Conservation (phyloP, 1,284 basidiomycete genomes). For the Apiotrichum mycotoxinovorans region DNA sequence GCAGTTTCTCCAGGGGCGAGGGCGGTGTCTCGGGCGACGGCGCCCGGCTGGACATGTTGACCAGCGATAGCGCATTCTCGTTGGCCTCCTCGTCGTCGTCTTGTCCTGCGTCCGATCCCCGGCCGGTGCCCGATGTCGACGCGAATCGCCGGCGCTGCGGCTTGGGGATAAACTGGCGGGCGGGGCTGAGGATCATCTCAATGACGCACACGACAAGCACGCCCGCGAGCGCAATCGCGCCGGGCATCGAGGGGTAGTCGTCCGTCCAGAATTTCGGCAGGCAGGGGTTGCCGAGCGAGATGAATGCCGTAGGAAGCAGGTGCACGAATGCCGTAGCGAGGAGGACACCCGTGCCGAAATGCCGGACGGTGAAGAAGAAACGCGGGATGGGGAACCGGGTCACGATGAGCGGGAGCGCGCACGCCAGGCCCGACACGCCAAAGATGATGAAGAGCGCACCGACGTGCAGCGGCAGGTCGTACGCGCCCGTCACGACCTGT, state of each 20-base stretch:
- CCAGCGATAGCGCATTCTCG: no score
- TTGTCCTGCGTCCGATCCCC: no score
- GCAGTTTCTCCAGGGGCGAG: no score
- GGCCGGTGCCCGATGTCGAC: background rate
- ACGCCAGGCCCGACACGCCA: constrained; percentile 3
- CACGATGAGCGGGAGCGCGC: background rate
- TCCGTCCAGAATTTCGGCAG: constrained; percentile 5
- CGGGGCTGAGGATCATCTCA: constrained; percentile 1
- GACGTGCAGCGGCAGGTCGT: constrained; percentile 1
- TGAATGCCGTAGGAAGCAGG: constrained; percentile 1
- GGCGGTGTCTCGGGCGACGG: no score
- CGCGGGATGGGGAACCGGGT: constrained; percentile 1
- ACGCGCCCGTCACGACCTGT: constrained; percentile 1
- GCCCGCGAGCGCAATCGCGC: constrained; percentile 2
- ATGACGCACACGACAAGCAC: background rate
- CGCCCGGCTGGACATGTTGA: no score
- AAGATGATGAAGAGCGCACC: constrained; percentile 6
- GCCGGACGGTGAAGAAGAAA: constrained; percentile 4
- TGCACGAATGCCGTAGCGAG: constrained; percentile 5
- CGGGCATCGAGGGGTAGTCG: constrained; percentile 3
- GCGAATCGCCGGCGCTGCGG: background rate
- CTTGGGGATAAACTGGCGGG: constrained; percentile 1
- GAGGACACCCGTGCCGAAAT: constrained; percentile 4
- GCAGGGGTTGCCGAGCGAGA: constrained; percentile 6
- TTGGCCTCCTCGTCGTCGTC: no score